Base-by-base conservation (phyloP, 2,329 filamentous ascomycete species). In the Xylaria multiplex region DNA sequence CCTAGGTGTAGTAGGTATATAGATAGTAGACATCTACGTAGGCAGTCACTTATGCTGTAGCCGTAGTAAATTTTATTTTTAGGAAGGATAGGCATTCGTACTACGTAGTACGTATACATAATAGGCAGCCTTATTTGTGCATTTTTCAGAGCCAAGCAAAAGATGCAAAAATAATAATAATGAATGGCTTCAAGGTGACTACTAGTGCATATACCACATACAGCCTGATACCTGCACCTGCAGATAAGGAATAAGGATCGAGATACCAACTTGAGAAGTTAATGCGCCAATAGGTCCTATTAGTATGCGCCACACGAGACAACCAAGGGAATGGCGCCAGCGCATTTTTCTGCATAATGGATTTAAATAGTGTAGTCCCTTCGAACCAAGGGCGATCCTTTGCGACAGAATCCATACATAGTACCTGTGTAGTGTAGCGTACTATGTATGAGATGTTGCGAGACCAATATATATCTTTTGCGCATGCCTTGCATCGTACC, bases 221-320 rank as follows among this genome's bases (percentile, higher is more conserved):
- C 32, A 43, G 42, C 50, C 59, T 53, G 14, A 32, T 57, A 42
- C 16, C n/a, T 45, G 22, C 8, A 46, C 27, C 11, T 40, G 32
- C 35, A 63, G 59, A 55, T 66, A 59, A 62, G 59, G 59, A 48
- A 55, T 66, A 62, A 66, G 59, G 59, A 48, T 50, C 35, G 35
- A n/a, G 43, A 49, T 62, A 50, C 52, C 3, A 35, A 56, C n/a
- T 43, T 43, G 22, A 30, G 9, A 54, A 27, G 19, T 42, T 35
- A 19, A 58, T 52, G 27, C 37, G 37, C 49, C 53, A 37, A 35
- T 40, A 49, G 35, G 35, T 27, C 27, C 35, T 37, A 50, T 50
- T 46, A 50, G 55, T 50, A 56, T 56, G 52, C 61, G 57, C 61
- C 52, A 61, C 46, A 27, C 53, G 54, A 55, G n/a, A 58, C 46